Evolutionary conservation across 1,284 basidiomycete species (phyloP).

Genomic region (Pseudozyma hubeiensis): DNA sequence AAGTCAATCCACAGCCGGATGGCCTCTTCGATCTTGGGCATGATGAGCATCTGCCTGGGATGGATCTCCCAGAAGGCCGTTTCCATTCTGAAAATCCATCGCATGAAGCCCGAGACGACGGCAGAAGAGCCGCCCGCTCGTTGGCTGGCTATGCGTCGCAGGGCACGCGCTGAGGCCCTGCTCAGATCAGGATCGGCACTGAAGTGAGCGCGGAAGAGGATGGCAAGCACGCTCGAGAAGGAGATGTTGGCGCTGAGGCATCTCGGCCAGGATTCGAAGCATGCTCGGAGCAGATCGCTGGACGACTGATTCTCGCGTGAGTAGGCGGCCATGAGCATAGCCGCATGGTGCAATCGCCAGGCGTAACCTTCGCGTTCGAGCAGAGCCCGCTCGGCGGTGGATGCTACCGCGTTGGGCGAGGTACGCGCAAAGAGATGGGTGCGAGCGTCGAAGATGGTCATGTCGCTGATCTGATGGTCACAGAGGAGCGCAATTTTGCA

Average conservation of each 20-base stretch:
- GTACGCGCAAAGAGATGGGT: constrained; percentile 72
- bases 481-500: constrained; percentile 77
- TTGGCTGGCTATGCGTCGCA: constrained; percentile 81
- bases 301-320: constrained; percentile 74
- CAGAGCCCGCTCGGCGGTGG: constrained; percentile 41
- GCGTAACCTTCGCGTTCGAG: constrained; percentile 68
- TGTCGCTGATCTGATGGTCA: constrained; percentile 77
- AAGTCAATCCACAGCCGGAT: constrained; percentile 81
- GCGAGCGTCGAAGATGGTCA: constrained; percentile 87
- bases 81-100: constrained; percentile 81
- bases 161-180: constrained; percentile 77
- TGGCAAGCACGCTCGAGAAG: constrained; percentile 78
- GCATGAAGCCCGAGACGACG: constrained; percentile 78
- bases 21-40: constrained; percentile 76
- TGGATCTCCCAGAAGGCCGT: constrained; percentile 78
- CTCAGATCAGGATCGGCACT: constrained; percentile 81
- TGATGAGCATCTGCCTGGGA: constrained; percentile 74
- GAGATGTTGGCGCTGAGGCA: constrained; percentile 73
- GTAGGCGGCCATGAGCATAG: constrained; percentile 76
- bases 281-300: constrained; percentile 80
- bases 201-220: constrained; percentile 82
- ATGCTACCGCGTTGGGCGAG: constrained; percentile 23
- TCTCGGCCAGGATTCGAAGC: constrained; percentile 87
- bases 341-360: constrained; percentile 75
- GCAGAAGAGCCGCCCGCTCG: constrained; percentile 70